Evolutionary conservation across 2,329 filamentous ascomycete species (phyloP).

Genomic region (Aspergillus texensis): DNA sequence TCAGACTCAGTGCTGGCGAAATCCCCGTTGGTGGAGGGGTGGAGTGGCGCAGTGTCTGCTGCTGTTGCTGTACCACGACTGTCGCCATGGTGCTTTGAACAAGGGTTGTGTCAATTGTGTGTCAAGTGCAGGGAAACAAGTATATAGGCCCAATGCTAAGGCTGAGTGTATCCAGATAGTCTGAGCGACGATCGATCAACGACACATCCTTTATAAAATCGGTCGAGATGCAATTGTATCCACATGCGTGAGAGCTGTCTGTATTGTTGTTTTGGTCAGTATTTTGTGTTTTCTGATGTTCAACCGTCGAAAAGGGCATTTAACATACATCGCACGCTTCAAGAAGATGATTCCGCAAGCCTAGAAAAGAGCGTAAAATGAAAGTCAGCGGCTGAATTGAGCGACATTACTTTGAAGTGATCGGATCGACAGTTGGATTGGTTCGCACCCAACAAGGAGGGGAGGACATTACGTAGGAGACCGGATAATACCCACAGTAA

Average conservation of each 20-base stretch:
- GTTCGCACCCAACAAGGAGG: slow-evolving; percentile 1
- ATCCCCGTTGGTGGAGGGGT: slow-evolving; percentile 51
- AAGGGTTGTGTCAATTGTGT: not conserved
- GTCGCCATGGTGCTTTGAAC: slow-evolving; percentile 44
- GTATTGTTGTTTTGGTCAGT: not conserved
- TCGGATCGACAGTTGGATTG: not conserved
- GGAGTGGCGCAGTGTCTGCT: slow-evolving; percentile 49
- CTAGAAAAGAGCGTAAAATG: not conserved
- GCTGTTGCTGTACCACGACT: slow-evolving; percentile 51
- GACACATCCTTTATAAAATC: slow-evolving; percentile 21
- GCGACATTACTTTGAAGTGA: not conserved
- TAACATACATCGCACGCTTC: not conserved
- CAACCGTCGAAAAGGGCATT: not conserved
- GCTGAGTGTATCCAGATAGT: slow-evolving; percentile 5
- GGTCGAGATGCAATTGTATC: slow-evolving; percentile 6
- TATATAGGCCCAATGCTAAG: not conserved
- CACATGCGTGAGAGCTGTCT: slow-evolving; percentile 9
- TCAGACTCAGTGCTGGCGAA: slow-evolving; percentile 58
- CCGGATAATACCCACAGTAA: slow-evolving; percentile 12
- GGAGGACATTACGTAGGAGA: slow-evolving; percentile 11
- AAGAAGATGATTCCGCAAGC: not conserved
- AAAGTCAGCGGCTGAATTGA: not conserved
- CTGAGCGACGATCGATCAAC: slow-evolving; percentile 15
- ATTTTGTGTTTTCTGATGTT: not conserved
- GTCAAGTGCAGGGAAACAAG: not conserved